These are phyloP conservation scores for Escallonia rubra DNA, from an alignment of 129 eudicot genomes.

Conservation along the genomic window DNA sequence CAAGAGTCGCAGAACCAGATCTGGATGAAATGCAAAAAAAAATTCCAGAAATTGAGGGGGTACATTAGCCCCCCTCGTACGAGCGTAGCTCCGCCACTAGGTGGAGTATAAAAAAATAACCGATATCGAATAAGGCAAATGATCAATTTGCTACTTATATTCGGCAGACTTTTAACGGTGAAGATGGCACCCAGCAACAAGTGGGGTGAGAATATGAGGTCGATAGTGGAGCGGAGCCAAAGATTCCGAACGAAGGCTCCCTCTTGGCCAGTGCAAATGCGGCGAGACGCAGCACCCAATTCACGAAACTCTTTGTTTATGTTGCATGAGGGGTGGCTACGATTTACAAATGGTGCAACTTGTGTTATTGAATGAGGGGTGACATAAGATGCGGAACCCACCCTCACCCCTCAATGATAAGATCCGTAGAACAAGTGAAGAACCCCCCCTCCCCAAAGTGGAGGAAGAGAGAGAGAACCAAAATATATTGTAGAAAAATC, in stretches of 20 bases:
- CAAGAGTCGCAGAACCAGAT: no score
- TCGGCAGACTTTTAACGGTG: no score
- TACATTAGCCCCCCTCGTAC: no score
- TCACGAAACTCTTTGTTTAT: background rate
- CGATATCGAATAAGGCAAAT: no score
- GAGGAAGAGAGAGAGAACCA: constrained; percentile 3
- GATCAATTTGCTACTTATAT: no score
- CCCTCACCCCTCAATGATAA: constrained; percentile 3
- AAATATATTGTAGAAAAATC: background rate
- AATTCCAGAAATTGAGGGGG: no score
- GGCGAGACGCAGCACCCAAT: constrained; percentile 4
- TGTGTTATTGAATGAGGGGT: background rate
- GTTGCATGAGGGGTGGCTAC: background rate
- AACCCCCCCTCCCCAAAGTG: no score
- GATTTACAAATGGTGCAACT: background rate
- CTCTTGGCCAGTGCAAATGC: constrained; percentile 1
- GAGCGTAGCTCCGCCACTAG: no score
- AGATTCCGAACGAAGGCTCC: background rate
- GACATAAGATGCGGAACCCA: background rate
- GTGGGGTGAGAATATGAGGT: constrained; percentile 7
- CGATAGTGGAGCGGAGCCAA: background rate
- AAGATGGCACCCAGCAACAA: background rate
- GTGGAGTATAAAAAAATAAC: no score
- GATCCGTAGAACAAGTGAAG: background rate
- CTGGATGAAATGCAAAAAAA: no score